Evolutionary conservation across 31 red algal species (phyloP), one percentile per base, ranked within the genome.

Genomic region (Endocladia muricata): DNA sequence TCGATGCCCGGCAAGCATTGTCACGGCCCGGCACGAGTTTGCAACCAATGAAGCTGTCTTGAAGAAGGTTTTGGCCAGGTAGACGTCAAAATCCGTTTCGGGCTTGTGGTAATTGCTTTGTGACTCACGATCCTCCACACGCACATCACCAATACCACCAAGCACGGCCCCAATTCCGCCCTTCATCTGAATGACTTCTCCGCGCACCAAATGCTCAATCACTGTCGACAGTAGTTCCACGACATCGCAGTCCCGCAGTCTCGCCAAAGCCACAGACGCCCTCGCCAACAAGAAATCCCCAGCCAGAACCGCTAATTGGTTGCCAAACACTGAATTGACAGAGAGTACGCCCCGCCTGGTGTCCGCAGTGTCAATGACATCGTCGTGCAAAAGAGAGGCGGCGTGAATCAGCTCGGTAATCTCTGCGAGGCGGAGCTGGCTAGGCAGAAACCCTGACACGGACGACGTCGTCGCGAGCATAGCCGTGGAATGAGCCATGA

Each of bases 321-420:
- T 98, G 25, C 96, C 96, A 79, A 95, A 95, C 26, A 88, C n/a
- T 4, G 88, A 66, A 69, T 98, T 94, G 55, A 92, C 96, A 17
- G 81, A 83, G 44, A 64, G 41, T 8, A 58, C 76, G 22, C 85
- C 86, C 15, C 96, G 91, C 3, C 96, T 73, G 1, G 91, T 92
- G 34, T 88, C 82, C 13, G 96, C 84, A 36, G 75, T 92, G 51
- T 98, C 96, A 47, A 98, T 98, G 32, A 98, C 96, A 79, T 98
- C 96, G 69, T 98, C 96, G 70, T 98, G 96, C 1, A 98, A 73
- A n/a, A 98, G 78, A 25, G 88, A 93, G 7, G 96, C 96, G 4
- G 89, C 83, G 84, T 98, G 96, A 55, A 98, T 98, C 35, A 98
- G 64, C 60, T 98, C 96, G 3, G 96, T 92, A 63, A 98, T 98